Conservation (phyloP, 345 rosid genomes). For the Bruguiera sexangula region DNA sequence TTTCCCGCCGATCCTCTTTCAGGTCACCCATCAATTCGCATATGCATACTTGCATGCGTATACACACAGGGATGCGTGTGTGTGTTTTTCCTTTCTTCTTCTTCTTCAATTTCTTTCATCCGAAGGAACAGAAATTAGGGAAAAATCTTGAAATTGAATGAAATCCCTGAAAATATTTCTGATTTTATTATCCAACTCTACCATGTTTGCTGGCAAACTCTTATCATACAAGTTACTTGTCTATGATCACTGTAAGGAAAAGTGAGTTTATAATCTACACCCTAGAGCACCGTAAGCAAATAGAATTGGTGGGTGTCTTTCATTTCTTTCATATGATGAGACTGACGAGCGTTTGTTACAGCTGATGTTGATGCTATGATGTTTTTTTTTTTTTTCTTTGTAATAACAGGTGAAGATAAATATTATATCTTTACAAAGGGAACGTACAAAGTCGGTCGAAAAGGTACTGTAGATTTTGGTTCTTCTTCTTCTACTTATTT, state of each 20-base stretch:
- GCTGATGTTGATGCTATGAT: background rate
- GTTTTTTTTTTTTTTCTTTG: background rate
- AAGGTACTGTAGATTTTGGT: slow-evolving; percentile 36
- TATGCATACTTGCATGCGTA: too few species aligned
- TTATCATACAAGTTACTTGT: too few species aligned
- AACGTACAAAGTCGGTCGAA: slow-evolving; percentile 68
- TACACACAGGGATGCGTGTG: too few species aligned
- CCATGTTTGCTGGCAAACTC: too few species aligned
- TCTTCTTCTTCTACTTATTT: background rate
- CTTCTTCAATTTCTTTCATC: background rate
- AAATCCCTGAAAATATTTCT: background rate
- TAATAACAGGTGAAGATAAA: slow-evolving; percentile 55
- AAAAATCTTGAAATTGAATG: too few species aligned
- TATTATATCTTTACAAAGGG: slow-evolving; percentile 65
- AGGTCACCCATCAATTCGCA: slow-evolving; percentile 31
- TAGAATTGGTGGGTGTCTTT: background rate
- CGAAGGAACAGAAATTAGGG: too few species aligned
- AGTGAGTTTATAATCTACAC: too few species aligned
- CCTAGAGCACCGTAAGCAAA: too few species aligned
- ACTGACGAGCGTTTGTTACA: background rate
- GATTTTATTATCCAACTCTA: background rate
- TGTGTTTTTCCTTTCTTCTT: background rate
- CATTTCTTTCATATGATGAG: background rate
- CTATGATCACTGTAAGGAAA: too few species aligned
- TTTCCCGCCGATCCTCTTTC: slow-evolving; percentile 67